Base-by-base conservation (phyloP, 768 basidiomycete genomes). In the Suillus occidentalis region DNA sequence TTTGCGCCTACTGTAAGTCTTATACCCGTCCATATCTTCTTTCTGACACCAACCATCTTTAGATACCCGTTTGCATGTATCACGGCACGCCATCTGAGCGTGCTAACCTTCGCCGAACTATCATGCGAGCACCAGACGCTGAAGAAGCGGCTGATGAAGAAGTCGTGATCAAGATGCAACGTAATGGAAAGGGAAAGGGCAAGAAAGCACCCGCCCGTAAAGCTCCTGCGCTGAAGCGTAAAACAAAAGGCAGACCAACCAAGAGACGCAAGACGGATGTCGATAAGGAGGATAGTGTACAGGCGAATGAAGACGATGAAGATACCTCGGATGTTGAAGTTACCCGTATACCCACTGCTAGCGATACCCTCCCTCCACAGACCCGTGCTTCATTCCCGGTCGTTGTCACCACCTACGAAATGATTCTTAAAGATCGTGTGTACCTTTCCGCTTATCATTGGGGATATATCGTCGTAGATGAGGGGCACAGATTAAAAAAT, bases 401-500 rank as follows among this genome's bases (percentile, higher is more conserved):
- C n/a, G 86, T 93, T 34, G 74, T 97, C 20, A 97, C 96, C 5
- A 97, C 94, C 2, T 97, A 95, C 75, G 92, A 99, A 73, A 92
- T 98, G 74, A 87, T 95, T 68, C 96, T 95, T 72, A 90, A 86
- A 65, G 92, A 97, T 75, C 85, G 89, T 37, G 76, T 81, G 43
- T 84, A 89, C 69, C 83, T 91, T 61, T 76, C 80, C 55, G 83
- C 83, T 65, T 92, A 91, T 73, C 78, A 85, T 50, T 94, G 91
- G 90, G 88, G 92, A 31, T 97, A 96, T 73, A 94, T 99, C 73
- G 93, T 99, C 65, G 97, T 99, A 3, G 94, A 96, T 73, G 94
- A 97, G 77, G 94, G 97, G 0, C 97, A 99, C 77, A 83, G 97
- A 28, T 76, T 99, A 73, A 99, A 99, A 81, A 99, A 99, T 71